Base-by-base conservation (phyloP, 2,329 filamentous ascomycete genomes). In the Fusarium sororula region DNA sequence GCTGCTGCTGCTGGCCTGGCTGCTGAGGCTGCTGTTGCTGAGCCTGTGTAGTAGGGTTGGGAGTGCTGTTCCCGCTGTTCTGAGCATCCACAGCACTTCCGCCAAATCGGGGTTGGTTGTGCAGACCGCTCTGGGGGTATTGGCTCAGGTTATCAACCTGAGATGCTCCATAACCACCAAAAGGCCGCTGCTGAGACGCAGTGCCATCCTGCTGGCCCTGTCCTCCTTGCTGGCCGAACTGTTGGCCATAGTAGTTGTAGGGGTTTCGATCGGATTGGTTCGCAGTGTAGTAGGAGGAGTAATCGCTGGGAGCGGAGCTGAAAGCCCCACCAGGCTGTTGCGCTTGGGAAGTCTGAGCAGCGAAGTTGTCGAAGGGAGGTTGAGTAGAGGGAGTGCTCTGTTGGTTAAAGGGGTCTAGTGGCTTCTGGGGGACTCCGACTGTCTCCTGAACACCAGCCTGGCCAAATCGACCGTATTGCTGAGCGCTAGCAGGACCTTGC, bases 51-150 rank as follows among this genome's bases (percentile, higher is more conserved):
- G 92, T 88, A 35, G 95, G 95, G 84, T 97, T 96, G 41, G 96
- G 95, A 6, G 95, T 98, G 78, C 93, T 96, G 82, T 96, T 93
- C 50, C 95, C 96, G 81, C 94, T 98, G 85, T 92, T 94, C 79
- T 95, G 93, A 70, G 90, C 89, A 63, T 97, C 94, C 68, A 87
- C 84, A 37, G 86, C 83, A 53, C 85, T 85, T 74, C 85, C 85
- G 37, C 87, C 87, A 50, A 91, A 92, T 60, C 90, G 88, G 9
- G 90, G 88, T 73, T 87, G 88, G 81, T 84, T 91, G 72, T 85
- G 83, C 48, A 83, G 78, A 76, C 92, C 92, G 81, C 91, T 93
- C 81, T 95, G 94, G 44, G 92, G 91, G 81, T 94, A 95, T 79
- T 88, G 91, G 85, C 87, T 90, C 79, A 88, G 85, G 80, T 88